Evolutionary conservation across 805 yeast species (phyloP), one percentile per base, ranked within the genome.

Genomic region (Zygosaccharomyces gambellarensis): DNA sequence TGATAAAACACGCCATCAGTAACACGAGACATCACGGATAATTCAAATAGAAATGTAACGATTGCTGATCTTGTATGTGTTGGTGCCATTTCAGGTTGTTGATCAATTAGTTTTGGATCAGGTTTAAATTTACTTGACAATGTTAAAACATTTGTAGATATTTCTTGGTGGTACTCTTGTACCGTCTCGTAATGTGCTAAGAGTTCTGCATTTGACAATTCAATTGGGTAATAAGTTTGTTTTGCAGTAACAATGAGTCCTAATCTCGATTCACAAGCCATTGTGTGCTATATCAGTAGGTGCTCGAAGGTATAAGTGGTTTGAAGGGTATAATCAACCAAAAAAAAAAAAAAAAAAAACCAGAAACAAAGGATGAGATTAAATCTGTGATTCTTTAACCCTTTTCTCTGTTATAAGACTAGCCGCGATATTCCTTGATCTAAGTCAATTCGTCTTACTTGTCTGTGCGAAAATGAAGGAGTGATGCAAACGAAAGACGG

Each of bases 1-100:
- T 81, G 73, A 80, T 81, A 71, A 73, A 81, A 73, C 61, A 87
- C 74, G 73, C 82, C 71, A 73, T 89, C 78, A 59, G 89, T 61
- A 69, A 86, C 73, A 67, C 83, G 71, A 71, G 85, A 68, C 70
- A 86, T 68, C 63, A 79, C 56, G 67, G 87, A 60, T 75, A 80
- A 71, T 75, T 90, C 94, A 55, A 87, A 76, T 21, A 90, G 70
- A 61, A 90, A 92, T 59, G 89, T 95, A 38, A 92, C 78, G 45
- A 90, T 74, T 55, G 82, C 81, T 32, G 80, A 80, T 58, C 99
- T 78, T 4, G 69, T 63, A 71, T 87, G 80, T 36, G 75, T 72
- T 71, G 88, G 81, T 46, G 82, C 79, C 51, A 92, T 73, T 62
- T 90, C 95, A 9, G 97, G 97, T 69, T 92, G 99, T 56, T 87